phyloP scores from a whole-genome alignment of 352 stramenopile genomes.

The Pythium insidiosum region DNA sequence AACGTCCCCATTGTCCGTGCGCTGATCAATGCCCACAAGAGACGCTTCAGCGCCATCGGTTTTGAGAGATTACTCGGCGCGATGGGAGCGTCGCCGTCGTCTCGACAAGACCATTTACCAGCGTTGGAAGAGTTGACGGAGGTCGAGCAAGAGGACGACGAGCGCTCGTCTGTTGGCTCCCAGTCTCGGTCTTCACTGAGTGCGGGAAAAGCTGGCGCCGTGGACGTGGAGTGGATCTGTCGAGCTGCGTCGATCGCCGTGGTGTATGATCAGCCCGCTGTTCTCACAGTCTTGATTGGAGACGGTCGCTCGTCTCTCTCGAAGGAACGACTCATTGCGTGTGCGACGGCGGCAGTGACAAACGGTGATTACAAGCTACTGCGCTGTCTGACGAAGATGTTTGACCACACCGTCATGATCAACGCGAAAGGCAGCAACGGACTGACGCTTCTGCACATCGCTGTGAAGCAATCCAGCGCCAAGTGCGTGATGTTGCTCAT shows the following conservation, averaged over 20 bases:
- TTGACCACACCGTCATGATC: conserved; percentile 31
- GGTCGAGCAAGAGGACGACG: not conserved
- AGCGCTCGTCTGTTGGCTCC: not conserved
- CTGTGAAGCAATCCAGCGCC: conserved; percentile 38
- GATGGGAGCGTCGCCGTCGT: not conserved
- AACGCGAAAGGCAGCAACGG: conserved; percentile 31
- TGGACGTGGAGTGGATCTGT: conserved; percentile 24
- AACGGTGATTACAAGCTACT: conserved; percentile 43
- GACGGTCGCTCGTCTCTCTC: conserved; percentile 31
- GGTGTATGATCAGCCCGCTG: conserved; percentile 24
- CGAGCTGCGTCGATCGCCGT: conserved; percentile 43
- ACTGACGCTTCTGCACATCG: conserved; percentile 55
- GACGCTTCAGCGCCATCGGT: conserved; percentile 10
- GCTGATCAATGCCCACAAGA: conserved; percentile 23
- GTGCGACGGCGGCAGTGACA: conserved; percentile 37
- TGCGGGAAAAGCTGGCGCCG: conserved; percentile 10
- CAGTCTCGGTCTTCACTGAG: not conserved
- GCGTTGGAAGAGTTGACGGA: not conserved
- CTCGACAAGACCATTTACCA: too few species aligned
- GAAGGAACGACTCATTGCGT: conserved; percentile 21
- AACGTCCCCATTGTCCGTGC: conserved; percentile 28
- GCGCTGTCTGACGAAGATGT: conserved; percentile 40
- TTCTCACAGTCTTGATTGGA: conserved; percentile 42
- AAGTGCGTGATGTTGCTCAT: conserved; percentile 56
- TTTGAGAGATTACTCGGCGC: conserved; percentile 10